Percentiles rank a stretch among this genome's conserved stretches.
Evolutionary conservation across 306 rosid genomes (phyloP).

Genomic region (Luffa acutangula): DNA sequence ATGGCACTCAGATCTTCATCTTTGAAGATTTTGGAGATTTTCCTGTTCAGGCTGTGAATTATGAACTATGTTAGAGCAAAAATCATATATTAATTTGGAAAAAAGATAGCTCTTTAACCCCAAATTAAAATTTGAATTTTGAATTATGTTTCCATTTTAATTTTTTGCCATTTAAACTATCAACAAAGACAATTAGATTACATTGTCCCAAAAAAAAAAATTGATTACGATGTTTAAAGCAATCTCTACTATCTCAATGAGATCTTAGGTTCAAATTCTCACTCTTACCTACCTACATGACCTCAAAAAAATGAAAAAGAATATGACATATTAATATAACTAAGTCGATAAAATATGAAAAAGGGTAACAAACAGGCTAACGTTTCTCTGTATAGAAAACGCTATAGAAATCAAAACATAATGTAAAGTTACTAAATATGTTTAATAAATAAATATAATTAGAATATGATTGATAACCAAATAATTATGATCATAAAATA

Average conservation of each 20-base stretch:
- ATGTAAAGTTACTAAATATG: neutral
- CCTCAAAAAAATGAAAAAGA: too few species aligned
- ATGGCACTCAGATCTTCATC: neutral
- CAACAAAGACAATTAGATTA: too few species aligned
- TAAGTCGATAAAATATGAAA: neutral
- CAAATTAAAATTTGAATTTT: neutral
- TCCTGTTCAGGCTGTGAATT: neutral
- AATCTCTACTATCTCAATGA: too few species aligned
- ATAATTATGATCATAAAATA: neutral
- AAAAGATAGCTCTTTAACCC: neutral
- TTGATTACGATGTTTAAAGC: too few species aligned
- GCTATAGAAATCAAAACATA: neutral
- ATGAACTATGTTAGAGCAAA: neutral
- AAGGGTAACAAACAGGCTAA: neutral
- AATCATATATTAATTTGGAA: neutral
- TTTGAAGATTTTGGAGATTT: neutral
- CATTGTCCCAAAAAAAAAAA: too few species aligned
- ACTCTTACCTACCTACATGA: too few species aligned
- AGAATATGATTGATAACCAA: neutral
- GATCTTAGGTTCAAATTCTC: too few species aligned
- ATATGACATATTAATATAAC: too few species aligned
- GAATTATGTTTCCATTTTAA: neutral
- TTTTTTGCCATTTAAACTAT: neutral
- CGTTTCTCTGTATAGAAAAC: too few species aligned
- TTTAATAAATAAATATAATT: neutral